These are phyloP conservation scores for Psilocybe subaeruginosa DNA, from an alignment of 768 basidiomycete genomes.

Conservation along the genomic window DNA sequence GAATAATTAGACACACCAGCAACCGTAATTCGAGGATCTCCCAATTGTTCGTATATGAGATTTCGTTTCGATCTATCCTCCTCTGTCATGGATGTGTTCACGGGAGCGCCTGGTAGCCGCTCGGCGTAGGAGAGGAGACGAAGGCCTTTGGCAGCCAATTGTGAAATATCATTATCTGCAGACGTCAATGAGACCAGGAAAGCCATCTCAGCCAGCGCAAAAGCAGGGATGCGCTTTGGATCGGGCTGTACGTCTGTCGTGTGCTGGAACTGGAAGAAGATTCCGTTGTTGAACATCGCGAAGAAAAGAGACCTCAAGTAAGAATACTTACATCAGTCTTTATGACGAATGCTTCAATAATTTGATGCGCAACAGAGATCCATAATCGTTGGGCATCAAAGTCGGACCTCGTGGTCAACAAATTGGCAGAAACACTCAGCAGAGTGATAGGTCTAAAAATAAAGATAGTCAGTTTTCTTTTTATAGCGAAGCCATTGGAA, in stretches of 20 bases:
- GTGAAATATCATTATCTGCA: conserved; percentile 65
- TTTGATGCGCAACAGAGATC: conserved; percentile 63
- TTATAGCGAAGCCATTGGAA: background rate
- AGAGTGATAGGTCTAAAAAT: conserved; percentile 42
- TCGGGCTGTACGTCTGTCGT: conserved; percentile 54
- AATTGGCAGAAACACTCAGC: conserved; percentile 55
- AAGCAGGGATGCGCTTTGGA: conserved; percentile 58
- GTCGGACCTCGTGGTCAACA: conserved; percentile 63
- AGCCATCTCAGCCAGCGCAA: conserved; percentile 72
- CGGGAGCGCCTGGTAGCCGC: conserved; percentile 58
- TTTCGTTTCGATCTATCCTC: conserved; percentile 71
- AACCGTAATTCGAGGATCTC: conserved; percentile 71
- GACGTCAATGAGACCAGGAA: conserved; percentile 75
- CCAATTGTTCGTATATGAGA: conserved; percentile 77
- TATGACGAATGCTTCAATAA: conserved; percentile 57
- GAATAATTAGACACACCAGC: conserved; percentile 53
- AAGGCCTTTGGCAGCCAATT: conserved; percentile 68
- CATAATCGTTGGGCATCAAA: conserved; percentile 68
- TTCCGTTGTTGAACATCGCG: background rate
- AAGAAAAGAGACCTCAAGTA: background rate
- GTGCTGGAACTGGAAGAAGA: conserved; percentile 37
- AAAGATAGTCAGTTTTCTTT: conserved; percentile 12
- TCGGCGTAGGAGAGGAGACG: conserved; percentile 72
- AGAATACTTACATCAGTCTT: conserved; percentile 47
- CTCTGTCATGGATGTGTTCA: conserved; percentile 51